Evolutionary conservation across 495 filamentous ascomycete genomes (phyloP).

Genomic region (Penicillium atrosanguineum): DNA sequence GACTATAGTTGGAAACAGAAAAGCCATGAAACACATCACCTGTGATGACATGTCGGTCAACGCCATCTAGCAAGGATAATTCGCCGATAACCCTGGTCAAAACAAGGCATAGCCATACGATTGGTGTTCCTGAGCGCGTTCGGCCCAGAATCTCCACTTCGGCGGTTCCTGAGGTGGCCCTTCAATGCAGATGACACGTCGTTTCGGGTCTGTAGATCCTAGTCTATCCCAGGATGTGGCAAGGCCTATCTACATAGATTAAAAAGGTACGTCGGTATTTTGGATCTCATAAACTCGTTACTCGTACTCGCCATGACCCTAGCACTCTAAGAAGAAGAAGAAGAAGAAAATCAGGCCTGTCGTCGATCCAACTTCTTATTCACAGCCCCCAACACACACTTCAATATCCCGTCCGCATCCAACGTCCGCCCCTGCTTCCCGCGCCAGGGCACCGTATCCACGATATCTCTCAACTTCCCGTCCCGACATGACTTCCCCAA

Average conservation of each 20-base stretch:
- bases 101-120: not conserved
- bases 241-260: not conserved
- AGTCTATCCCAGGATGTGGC: not conserved
- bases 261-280: no score
- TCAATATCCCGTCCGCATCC: constrained; percentile 72
- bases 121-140: not conserved
- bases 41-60: not conserved
- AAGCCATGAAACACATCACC: constrained; percentile 2
- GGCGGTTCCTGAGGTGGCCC: constrained; percentile 16
- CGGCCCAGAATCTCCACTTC: constrained; percentile 10
- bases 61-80: not conserved
- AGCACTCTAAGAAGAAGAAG: no score
- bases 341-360: constrained; percentile 7
- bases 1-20: not conserved
- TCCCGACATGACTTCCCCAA: constrained; percentile 50
- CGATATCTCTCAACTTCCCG: constrained; percentile 74
- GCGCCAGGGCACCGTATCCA: constrained; percentile 84
- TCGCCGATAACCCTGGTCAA: not conserved
- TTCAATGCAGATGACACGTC: constrained; percentile 8
- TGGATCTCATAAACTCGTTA: no score
- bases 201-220: not conserved
- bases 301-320: no score
- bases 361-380: constrained; percentile 43
- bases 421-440: constrained; percentile 40
- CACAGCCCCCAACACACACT: constrained; percentile 77